Conservation (phyloP, 345 rosid species). For the Lepidium aucheri region DNA sequence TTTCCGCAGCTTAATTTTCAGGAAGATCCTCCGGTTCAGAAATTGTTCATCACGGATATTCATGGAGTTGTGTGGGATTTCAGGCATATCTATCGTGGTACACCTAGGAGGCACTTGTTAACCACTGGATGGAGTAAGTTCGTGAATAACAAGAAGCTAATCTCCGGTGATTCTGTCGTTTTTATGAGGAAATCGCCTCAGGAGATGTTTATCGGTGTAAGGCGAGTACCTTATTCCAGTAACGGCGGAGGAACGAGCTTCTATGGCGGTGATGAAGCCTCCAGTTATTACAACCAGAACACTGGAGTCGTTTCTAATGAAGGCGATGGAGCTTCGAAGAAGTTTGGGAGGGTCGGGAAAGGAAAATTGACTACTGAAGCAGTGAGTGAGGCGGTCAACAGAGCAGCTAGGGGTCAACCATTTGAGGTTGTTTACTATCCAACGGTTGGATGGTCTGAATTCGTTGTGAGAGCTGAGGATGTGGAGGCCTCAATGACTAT, state of each 20-base stretch:
- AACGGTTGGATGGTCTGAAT: constrained; percentile 61
- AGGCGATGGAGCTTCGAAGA: constrained; percentile 16
- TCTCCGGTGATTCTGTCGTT: constrained; percentile 84
- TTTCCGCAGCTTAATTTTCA: constrained; percentile 71
- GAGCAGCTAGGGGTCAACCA: constrained; percentile 45
- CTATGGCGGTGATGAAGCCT: constrained; percentile 21
- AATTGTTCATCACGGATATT: constrained; percentile 53
- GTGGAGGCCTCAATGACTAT: constrained; percentile 53
- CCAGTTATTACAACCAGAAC: constrained; percentile 36
- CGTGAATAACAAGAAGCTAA: constrained; percentile 72
- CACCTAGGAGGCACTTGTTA: constrained; percentile 79
- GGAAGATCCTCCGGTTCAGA: constrained; percentile 84
- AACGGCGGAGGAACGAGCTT: background rate
- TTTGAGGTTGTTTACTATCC: constrained; percentile 86
- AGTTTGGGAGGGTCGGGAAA: constrained; percentile 33
- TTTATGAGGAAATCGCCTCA: constrained; percentile 59
- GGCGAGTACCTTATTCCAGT: constrained; percentile 38
- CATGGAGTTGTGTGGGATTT: constrained; percentile 70
- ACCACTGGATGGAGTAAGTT: constrained; percentile 98
- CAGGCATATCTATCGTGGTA: constrained; percentile 82
- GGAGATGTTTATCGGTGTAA: constrained; percentile 60
- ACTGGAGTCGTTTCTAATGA: background rate
- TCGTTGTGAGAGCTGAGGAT: constrained; percentile 66
- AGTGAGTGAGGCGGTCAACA: constrained; percentile 45
- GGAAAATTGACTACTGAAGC: constrained; percentile 43